phyloP scores from a whole-genome alignment of 495 filamentous ascomycete species.

The Aspergillus campestris region DNA sequence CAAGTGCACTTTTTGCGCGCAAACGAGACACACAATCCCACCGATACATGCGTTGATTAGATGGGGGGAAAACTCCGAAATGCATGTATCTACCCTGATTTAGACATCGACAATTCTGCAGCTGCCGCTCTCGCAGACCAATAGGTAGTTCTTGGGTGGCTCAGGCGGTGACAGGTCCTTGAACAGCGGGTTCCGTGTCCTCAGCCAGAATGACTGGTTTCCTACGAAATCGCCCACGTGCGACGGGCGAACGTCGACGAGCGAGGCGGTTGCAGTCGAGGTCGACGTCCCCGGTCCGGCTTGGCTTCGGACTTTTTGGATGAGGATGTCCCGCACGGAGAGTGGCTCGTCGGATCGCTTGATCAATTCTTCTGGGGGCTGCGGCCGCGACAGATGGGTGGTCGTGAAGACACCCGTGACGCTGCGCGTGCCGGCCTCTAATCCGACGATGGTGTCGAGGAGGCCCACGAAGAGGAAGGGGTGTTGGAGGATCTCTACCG shows the following conservation, averaged over 20 bases:
- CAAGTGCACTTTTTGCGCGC: too few relatives aligned
- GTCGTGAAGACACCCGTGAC: slow-evolving; percentile 34
- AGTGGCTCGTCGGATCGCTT: slow-evolving; percentile 21
- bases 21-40: too few relatives aligned
- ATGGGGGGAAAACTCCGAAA: too few relatives aligned
- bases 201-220: slow-evolving; percentile 44
- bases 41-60: too few relatives aligned
- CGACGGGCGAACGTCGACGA: slow-evolving; percentile 33
- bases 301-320: slow-evolving; percentile 29
- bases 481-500: slow-evolving; percentile 84
- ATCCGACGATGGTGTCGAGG: slow-evolving; percentile 63
- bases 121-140: slow-evolving; percentile 43
- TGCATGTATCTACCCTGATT: background rate
- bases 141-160: slow-evolving; percentile 33
- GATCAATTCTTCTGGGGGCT: slow-evolving; percentile 12
- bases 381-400: slow-evolving; percentile 11
- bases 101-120: slow-evolving; percentile 38
- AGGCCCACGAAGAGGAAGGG: slow-evolving; percentile 81
- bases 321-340: slow-evolving; percentile 29
- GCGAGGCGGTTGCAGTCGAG: slow-evolving; percentile 23
- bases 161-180: slow-evolving; percentile 34
- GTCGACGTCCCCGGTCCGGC: slow-evolving; percentile 33
- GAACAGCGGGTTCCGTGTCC: slow-evolving; percentile 38
- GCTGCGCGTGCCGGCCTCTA: slow-evolving; percentile 49
- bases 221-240: slow-evolving; percentile 44